Percentiles rank a stretch among this genome's conserved stretches.
phyloP scores from a whole-genome alignment of 2,329 filamentous ascomycete genomes.

The Sporothrix luriei region DNA sequence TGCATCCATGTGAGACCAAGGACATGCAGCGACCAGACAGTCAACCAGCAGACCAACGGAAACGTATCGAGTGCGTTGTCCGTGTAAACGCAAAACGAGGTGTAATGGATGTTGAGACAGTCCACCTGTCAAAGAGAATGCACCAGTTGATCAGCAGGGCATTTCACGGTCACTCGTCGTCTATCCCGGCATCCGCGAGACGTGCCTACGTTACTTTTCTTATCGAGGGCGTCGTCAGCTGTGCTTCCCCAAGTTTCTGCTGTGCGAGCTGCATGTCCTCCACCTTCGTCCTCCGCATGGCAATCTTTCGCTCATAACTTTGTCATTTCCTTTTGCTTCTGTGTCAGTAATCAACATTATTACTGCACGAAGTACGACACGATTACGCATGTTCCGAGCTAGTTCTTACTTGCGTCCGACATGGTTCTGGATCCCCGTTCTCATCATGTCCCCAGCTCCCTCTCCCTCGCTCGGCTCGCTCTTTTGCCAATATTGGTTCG shows the following conservation, averaged over 20 bases:
- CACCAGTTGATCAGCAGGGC: not conserved
- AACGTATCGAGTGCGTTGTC: not conserved
- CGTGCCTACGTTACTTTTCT: not conserved
- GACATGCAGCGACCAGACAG: not conserved
- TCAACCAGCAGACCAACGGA: not conserved
- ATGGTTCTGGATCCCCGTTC: not conserved
- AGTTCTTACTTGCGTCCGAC: not conserved
- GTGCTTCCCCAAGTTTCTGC: not conserved
- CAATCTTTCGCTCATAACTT: not conserved
- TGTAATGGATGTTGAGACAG: not conserved
- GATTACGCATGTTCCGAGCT: slow-evolving; percentile 17
- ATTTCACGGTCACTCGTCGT: not conserved
- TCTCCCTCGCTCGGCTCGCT: not conserved
- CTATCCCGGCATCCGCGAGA: slow-evolving; percentile 1
- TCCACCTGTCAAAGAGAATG: not conserved
- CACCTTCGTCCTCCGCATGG: not conserved
- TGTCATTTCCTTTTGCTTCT: not conserved
- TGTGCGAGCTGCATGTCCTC: not conserved
- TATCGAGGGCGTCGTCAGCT: not conserved
- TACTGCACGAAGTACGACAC: slow-evolving; percentile 1
- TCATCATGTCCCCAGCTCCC: not conserved
- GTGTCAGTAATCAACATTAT: no score
- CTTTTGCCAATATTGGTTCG: slow-evolving; percentile 4
- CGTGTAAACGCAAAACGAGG: slow-evolving; percentile 16
- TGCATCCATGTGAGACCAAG: slow-evolving; percentile 30